Evolutionary conservation across 306 rosid species (phyloP), one percentile per base, ranked within the genome.

Genomic region (Sophora flavescens): DNA sequence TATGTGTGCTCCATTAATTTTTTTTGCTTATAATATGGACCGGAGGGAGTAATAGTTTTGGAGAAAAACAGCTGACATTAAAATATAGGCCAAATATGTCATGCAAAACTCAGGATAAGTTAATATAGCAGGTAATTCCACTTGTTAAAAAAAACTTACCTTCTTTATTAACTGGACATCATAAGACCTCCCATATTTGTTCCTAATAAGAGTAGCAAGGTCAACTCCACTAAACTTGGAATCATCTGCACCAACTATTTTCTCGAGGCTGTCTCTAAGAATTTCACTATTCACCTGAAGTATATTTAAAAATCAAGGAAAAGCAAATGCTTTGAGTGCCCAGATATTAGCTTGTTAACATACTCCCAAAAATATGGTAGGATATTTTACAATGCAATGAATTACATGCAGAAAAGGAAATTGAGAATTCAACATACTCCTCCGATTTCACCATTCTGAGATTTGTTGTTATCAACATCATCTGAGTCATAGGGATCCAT

Each of bases 161-260:
- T 95, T 92, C 86, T 95, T 95, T 73, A 95, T 92, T 45, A 95
- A 86, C 50, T 87, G 97, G 73, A 95, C 98, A 75, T 95, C 98
- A 44, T 94, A 95, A 56, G 98, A 95, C 81, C 81, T 95, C 42
- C 97, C 98, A 72, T 95, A 92, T 87, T 90, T 95, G 72, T 92
- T 89, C 89, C 98, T 82, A 17, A 95, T 92, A 66, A 95, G 93
- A 77, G 92, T 95, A 69, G 98, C 98, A 69, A 95, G 89, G 80
- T 95, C 98, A 78, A 95, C 80, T 70, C 98, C 98, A 77, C 89
- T 92, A 63, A 95, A 95, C 16, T 77, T 26, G 15, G 98, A 92
- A 83, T 95, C 98, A 87, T 95, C 97, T 63, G 62, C 76, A 10
- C 98, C 98, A 53, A 88, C 96, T 33, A 93, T 86, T 83, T 92